Conservation (phyloP, 108 stramenopile genomes). For the Nitzschia palea region DNA sequence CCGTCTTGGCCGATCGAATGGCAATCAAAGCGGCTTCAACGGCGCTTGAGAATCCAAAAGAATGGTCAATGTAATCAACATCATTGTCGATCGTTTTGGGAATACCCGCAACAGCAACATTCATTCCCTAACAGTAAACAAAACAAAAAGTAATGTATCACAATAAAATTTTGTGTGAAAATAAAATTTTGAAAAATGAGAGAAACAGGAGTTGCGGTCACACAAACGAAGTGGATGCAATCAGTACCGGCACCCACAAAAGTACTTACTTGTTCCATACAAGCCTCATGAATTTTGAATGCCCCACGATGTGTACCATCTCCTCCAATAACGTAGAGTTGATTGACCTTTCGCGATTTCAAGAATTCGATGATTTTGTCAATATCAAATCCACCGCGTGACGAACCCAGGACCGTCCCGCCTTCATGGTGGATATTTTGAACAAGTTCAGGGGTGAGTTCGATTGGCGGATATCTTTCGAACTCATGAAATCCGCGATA, state of each 20-base stretch:
- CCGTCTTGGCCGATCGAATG: slow-evolving; percentile 89
- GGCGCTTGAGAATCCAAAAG: slow-evolving; percentile 92
- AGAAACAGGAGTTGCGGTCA: too few species aligned
- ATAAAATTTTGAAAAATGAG: too few species aligned
- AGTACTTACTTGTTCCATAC: slow-evolving; percentile 72
- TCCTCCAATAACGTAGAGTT: slow-evolving; percentile 96
- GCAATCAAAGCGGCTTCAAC: slow-evolving; percentile 92
- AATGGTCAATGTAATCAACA: slow-evolving; percentile 93
- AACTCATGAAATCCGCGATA: slow-evolving; percentile 87
- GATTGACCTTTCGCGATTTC: slow-evolving; percentile 63
- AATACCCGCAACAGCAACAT: slow-evolving; percentile 95
- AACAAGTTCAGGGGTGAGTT: slow-evolving; percentile 74
- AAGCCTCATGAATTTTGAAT: slow-evolving; percentile 84
- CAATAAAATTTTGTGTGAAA: background rate
- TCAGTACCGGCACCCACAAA: too few species aligned
- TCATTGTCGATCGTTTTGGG: slow-evolving; percentile 91
- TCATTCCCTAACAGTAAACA: slow-evolving; percentile 52
- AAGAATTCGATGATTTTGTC: slow-evolving; percentile 88
- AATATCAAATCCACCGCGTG: slow-evolving; percentile 93
- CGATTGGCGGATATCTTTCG: slow-evolving; percentile 59
- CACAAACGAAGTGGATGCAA: too few species aligned
- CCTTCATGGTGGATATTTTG: slow-evolving; percentile 93
- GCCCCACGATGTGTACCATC: slow-evolving; percentile 98
- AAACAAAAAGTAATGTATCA: background rate
- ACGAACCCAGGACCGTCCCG: slow-evolving; percentile 90